Base-by-base conservation (phyloP, 169 alveolate species). In the Plasmodium ovale region DNA sequence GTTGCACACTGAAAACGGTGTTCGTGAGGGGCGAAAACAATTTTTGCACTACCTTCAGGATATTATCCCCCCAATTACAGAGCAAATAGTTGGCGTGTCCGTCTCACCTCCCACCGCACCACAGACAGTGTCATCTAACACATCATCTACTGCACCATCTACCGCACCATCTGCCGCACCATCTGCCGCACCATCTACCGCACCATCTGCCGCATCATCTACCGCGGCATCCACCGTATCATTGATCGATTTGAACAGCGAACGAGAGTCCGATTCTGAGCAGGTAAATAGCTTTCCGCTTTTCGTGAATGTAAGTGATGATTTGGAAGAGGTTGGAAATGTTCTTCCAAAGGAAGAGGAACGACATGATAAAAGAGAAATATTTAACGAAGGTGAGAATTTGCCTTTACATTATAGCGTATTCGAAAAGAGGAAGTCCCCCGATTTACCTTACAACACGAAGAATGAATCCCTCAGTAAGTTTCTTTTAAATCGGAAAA, bases 391-490 rank as follows among this genome's bases (percentile, higher is more conserved):
- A n/a, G n/a, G n/a, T n/a, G n/a, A n/a, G n/a, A n/a, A n/a, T n/a
- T n/a, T n/a, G n/a, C n/a, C n/a, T n/a, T n/a, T n/a, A n/a, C n/a
- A n/a, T 69, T 1, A 14, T 21, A 51, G 23, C 35, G 27, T 7
- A 31, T 23, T 54, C 25, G 82, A 69, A 69, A 69, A 35, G 35
- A 44, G 51, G 49, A 69, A 54, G 35, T 31, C 58, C 14, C 12
- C 16, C 23, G 23, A 23, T 47, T 27, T 35, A 7, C 23, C 42
- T 3, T 49, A 25, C 1, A 19, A 25, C 14, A 25, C 72, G 21
- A 19, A 72, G 9, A 49, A 60, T 56, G 19, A 16, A 60, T 72
- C 87, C 7, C 51, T 54, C 49, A 72, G 44, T 56, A 72, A 60
- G n/a, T 27, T 39, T 33, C 56, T 72, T 54, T 72, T 72, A 56